Base-by-base conservation (phyloP, 2,329 filamentous ascomycete genomes). In the Hypoxylon sp. region DNA sequence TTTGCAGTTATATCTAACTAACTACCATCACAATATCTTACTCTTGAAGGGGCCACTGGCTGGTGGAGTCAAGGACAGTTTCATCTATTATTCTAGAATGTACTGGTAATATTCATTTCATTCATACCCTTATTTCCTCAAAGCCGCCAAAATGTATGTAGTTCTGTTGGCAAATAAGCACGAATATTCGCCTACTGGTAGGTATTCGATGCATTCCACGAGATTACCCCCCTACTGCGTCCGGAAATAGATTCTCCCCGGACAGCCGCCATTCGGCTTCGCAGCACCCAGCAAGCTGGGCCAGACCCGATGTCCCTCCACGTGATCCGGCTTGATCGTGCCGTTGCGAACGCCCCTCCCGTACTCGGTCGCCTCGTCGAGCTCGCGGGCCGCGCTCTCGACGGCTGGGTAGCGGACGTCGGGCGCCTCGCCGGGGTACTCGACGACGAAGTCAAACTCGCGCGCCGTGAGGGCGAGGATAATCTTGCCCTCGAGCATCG, bases 401-500 rank as follows among this genome's bases (percentile, higher is more conserved):
- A 34, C 32, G 11, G 32, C 32, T 13, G 32, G 32, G 11, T 34
- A 34, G 2, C 32, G 32, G 32, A 15, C 32, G 32, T 34, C 32
- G 32, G 32, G 32, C 11, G 2, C 32, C 13, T 34, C 32, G 32
- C 32, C 32, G 32, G 32, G 32, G 32, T 34, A 34, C 32, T 34
- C 32, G 32, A 34, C 10, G 32, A 34, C 32, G 32, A 34, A 34
- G 32, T 87, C 84, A 39, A 86, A 84, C 15, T 78, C 76, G 28
- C 84, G 70, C 1, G 82, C 70, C 1, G 80, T 78, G 65, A 86
- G 74, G 2, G 82, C 80, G 20, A 85, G 68, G 3, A 83, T 79
- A 50, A 83, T 77, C 61, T 80, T 81, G 39, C 82, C 76, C 74
- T 87, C 81, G 41, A 83, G 76, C 71, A 84, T 78, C 2, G 82